Evolutionary conservation across 1,139 yeast genomes (phyloP), one percentile per base, ranked within the genome.

Genomic region (Magnusiomyces sp.): DNA sequence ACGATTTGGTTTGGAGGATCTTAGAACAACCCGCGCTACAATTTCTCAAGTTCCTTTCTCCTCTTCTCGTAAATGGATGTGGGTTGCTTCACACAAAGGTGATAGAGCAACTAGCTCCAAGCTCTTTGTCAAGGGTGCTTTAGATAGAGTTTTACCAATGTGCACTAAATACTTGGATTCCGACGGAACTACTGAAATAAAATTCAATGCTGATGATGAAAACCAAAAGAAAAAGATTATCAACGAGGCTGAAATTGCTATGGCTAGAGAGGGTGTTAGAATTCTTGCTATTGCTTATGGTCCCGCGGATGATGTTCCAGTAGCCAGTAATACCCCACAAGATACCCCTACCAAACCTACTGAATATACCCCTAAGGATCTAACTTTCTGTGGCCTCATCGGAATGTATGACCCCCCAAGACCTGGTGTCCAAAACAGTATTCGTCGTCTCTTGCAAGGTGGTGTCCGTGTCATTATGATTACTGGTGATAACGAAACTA

Each of bases 371-470:
- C 49, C 86, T 27, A 60, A 72, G 2, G 82, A 79, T 43, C 72
- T 90, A 60, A 72, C 78, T 2, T 89, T 90, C 62, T 77, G 87
- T 59, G 98, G 98, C 5, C 69, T 92, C 45, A 73, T 87, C 56
- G 97, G 96, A 51, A 88, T 92, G 95, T 87, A 87, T 59, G 97
- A 92, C 68, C 98, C 98, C 11, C 98, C 97, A 50, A 78, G 97
- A 62, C 83, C 90, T 9, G 81, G 83, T 54, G 97, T 89, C 5
- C 76, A 78, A 48, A 71, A 74, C 51, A 82, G 95, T 1, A 77
- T 92, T 54, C 76, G 85, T 16, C 72, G 80, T 55, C 74, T 92
- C 54, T 75, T 88, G 74, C 81, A 81, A 61, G 95, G 97, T 55
- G 96, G 97, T 48, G 97, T 92, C 40, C 95, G 88, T 63, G 89